phyloP scores from a whole-genome alignment of 2,329 filamentous ascomycete genomes.

The Monascus ruber region DNA sequence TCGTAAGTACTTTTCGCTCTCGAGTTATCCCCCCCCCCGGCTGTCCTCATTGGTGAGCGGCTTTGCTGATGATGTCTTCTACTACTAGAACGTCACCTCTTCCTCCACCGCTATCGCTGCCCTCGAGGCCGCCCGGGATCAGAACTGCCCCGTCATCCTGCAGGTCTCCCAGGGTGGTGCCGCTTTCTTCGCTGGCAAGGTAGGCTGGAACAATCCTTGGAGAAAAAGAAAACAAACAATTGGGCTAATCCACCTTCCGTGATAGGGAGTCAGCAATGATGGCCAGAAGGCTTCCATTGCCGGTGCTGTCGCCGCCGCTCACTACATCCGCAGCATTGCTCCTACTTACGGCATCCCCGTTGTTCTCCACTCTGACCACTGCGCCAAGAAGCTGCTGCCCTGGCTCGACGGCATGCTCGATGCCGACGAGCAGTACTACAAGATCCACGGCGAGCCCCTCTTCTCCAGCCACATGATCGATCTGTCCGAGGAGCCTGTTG shows the following conservation, averaged over 20 bases:
- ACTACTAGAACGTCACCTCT: conserved; percentile 68
- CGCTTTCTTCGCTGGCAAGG: conserved; percentile 85
- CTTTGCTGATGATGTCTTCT: no score
- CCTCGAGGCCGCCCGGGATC: conserved; percentile 89
- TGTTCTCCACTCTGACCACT: conserved; percentile 94
- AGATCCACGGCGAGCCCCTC: conserved; percentile 79
- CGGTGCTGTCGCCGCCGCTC: conserved; percentile 76
- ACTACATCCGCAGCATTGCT: conserved; percentile 84
- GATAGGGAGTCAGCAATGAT: conserved; percentile 61
- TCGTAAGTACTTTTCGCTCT: conserved; percentile 38
- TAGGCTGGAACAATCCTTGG: conserved; percentile 20
- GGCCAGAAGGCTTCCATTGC: conserved; percentile 82
- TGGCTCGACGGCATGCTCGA: conserved; percentile 96
- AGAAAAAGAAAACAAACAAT: not conserved
- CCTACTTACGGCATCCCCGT: conserved; percentile 83
- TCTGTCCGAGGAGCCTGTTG: conserved; percentile 79
- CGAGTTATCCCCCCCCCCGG: not conserved
- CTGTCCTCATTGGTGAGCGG: no score
- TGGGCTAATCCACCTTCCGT: conserved; percentile 3
- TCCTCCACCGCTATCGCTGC: conserved; percentile 76
- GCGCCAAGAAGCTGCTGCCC: conserved; percentile 97
- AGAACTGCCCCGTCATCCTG: conserved; percentile 83
- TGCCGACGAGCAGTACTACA: conserved; percentile 90
- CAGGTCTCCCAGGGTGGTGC: conserved; percentile 90
- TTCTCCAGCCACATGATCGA: conserved; percentile 99